Conservation (phyloP, 768 basidiomycete genomes). For the Xerocomus brunneocitrinus region DNA sequence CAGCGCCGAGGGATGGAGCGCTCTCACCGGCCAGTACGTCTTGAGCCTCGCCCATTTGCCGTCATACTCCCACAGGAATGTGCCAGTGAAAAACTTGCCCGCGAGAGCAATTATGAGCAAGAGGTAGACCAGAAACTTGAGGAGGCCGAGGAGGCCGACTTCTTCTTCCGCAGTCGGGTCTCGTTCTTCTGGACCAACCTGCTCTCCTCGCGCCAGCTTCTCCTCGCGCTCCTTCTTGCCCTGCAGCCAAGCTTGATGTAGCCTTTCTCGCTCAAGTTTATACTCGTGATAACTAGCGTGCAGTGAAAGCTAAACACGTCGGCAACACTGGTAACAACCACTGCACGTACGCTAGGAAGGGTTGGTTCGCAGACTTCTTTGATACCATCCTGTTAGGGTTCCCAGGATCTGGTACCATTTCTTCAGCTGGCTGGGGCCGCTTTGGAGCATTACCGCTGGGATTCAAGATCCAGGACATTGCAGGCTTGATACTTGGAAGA, state of each 20-base stretch:
- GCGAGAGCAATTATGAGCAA: slow-evolving; percentile 52
- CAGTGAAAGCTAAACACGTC: slow-evolving; percentile 3
- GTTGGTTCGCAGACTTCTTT: slow-evolving; percentile 78
- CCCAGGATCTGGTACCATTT: slow-evolving; percentile 58
- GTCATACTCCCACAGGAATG: slow-evolving; percentile 79
- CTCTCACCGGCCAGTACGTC: slow-evolving; percentile 60
- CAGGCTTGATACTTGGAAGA: not conserved
- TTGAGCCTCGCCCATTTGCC: slow-evolving; percentile 57
- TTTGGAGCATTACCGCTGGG: slow-evolving; percentile 35
- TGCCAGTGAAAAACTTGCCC: slow-evolving; percentile 85
- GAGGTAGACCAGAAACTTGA: slow-evolving; percentile 64
- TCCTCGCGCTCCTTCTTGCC: slow-evolving; percentile 68
- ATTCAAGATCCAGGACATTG: slow-evolving; percentile 68
- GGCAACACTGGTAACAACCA: not conserved
- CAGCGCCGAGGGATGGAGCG: not conserved
- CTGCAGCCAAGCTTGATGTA: slow-evolving; percentile 61
- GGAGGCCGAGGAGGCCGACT: slow-evolving; percentile 56
- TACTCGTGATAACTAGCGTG: slow-evolving; percentile 59
- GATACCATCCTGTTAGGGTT: slow-evolving; percentile 69
- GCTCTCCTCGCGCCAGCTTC: slow-evolving; percentile 69
- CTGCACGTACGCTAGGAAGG: slow-evolving; percentile 71
- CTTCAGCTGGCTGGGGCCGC: slow-evolving; percentile 35
- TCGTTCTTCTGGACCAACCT: slow-evolving; percentile 64
- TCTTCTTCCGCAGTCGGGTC: slow-evolving; percentile 71
- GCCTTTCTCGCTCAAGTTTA: slow-evolving; percentile 53